Conservation (phyloP, 768 basidiomycete genomes). For the Pleurotus ostreatus region DNA sequence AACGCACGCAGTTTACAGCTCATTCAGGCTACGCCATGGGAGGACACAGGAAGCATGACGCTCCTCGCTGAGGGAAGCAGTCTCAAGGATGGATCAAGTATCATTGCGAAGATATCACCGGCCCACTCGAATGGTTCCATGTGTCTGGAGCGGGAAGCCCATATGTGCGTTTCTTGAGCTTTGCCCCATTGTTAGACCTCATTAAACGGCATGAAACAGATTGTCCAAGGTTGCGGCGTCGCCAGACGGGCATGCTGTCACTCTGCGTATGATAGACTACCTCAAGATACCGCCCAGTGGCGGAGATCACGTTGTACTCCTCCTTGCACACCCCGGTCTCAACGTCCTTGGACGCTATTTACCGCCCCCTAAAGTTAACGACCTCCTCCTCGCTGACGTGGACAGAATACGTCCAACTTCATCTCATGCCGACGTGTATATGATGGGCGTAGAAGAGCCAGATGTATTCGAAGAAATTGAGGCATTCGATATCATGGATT, state of each 20-base stretch:
- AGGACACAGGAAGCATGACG: constrained; percentile 72
- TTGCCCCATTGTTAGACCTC: not conserved
- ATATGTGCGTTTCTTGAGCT: constrained; percentile 46
- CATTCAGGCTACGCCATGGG: constrained; percentile 56
- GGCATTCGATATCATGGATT: constrained; percentile 68
- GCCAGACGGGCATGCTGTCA: constrained; percentile 48
- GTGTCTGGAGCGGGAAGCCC: constrained; percentile 68
- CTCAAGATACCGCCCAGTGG: constrained; percentile 61
- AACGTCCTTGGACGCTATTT: constrained; percentile 72
- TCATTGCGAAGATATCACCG: constrained; percentile 70
- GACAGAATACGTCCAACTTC: constrained; percentile 36
- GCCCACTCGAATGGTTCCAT: constrained; percentile 71
- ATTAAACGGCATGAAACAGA: constrained; percentile 23
- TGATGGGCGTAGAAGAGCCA: constrained; percentile 44
- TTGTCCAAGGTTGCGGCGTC: constrained; percentile 46
- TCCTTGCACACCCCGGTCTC: constrained; percentile 65
- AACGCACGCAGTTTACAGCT: constrained; percentile 2
- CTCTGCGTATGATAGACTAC: constrained; percentile 59
- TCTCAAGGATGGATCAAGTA: constrained; percentile 64
- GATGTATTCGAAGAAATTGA: constrained; percentile 50
- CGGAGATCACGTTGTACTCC: constrained; percentile 68
- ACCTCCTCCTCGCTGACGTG: constrained; percentile 57
- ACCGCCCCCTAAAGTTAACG: constrained; percentile 61
- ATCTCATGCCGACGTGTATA: constrained; percentile 46
- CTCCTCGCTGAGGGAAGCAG: constrained; percentile 64